A percentile compares a stretch with the other conserved stretches of the same genome.
These are phyloP conservation scores for Phialemoniopsis sp. DNA, from an alignment of 2,329 filamentous ascomycete genomes.

Conservation along the genomic window DNA sequence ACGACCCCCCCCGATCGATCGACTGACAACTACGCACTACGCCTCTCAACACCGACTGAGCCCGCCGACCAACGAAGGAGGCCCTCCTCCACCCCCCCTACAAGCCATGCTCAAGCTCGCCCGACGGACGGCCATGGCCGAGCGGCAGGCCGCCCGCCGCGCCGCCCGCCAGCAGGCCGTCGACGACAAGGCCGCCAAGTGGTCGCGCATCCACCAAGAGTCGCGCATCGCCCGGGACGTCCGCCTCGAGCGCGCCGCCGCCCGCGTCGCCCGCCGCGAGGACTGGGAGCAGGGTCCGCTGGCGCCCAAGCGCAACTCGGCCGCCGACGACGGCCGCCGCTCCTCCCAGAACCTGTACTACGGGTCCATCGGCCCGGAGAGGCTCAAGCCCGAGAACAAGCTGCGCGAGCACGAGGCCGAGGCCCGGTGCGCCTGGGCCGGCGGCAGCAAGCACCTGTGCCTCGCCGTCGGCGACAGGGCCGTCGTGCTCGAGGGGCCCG, in stretches of 20 bases:
- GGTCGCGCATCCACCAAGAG: too few relatives aligned
- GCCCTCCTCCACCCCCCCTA: slow-evolving; percentile 4
- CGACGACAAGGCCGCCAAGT: slow-evolving; percentile 14
- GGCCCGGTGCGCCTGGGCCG: slow-evolving; percentile 50
- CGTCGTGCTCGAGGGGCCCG: slow-evolving; percentile 71
- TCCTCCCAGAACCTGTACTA: slow-evolving; percentile 33
- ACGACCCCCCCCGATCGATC: too few relatives aligned
- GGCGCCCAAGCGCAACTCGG: slow-evolving; percentile 71
- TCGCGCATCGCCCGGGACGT: neutral
- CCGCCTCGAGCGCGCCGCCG: slow-evolving; percentile 11
- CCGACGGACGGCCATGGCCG: slow-evolving; percentile 61
- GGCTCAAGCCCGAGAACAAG: slow-evolving; percentile 20
- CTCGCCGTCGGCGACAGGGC: slow-evolving; percentile 72
- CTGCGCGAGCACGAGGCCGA: slow-evolving; percentile 30
- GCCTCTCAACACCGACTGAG: too few relatives aligned
- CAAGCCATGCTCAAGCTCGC: slow-evolving; percentile 66
- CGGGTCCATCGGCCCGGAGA: slow-evolving; percentile 17
- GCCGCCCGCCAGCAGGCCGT: slow-evolving; percentile 23
- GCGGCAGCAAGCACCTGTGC: slow-evolving; percentile 52
- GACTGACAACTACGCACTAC: too few relatives aligned
- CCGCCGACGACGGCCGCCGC: slow-evolving; percentile 53
- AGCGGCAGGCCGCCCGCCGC: slow-evolving; percentile 56
- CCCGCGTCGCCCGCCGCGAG: slow-evolving; percentile 56
- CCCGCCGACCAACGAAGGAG: too few relatives aligned
- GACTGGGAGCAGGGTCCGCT: slow-evolving; percentile 77